Conservation (phyloP, 208 protist species). For the Leishmania mexicana region DNA sequence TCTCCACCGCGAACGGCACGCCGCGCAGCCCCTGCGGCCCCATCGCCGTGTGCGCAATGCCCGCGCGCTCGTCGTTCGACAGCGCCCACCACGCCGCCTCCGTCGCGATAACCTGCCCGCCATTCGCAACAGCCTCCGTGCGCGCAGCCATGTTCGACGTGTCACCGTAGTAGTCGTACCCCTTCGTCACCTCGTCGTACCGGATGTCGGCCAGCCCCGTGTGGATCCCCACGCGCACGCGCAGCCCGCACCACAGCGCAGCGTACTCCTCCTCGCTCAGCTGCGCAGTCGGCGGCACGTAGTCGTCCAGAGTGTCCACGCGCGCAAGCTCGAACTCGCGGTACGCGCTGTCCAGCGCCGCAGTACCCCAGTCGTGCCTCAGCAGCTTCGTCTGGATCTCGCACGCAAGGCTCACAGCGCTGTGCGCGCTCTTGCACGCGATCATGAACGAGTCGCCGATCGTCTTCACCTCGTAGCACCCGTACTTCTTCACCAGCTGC, state of each 20-base stretch:
- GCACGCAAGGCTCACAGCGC: conserved; percentile 42
- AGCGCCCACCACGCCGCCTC: conserved; percentile 45
- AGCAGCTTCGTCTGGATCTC: conserved; percentile 64
- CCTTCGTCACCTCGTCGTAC: conserved; percentile 57
- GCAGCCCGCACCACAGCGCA: conserved; percentile 46
- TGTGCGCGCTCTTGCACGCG: conserved; percentile 51
- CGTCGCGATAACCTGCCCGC: conserved; percentile 75
- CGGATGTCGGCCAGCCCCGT: conserved; percentile 67
- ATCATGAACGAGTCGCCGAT: conserved; percentile 48
- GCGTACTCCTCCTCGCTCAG: conserved; percentile 42
- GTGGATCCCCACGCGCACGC: conserved; percentile 66
- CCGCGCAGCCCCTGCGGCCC: conserved; percentile 52
- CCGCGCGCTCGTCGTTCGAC: conserved; percentile 32
- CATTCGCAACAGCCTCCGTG: conserved; percentile 68
- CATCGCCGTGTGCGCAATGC: conserved; percentile 23
- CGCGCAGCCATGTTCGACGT: conserved; percentile 42
- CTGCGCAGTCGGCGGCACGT: conserved; percentile 31
- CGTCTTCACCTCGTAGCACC: conserved; percentile 49
- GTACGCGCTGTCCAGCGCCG: conserved; percentile 50
- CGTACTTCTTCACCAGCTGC: conserved; percentile 47
- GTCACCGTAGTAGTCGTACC: conserved; percentile 42
- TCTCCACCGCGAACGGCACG: conserved; percentile 56
- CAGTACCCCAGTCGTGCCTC: conserved; percentile 53
- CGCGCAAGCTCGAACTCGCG: conserved; percentile 45
- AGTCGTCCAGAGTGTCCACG: conserved; percentile 22